phyloP scores from a whole-genome alignment of 345 rosid species.

The Salix brachista region DNA sequence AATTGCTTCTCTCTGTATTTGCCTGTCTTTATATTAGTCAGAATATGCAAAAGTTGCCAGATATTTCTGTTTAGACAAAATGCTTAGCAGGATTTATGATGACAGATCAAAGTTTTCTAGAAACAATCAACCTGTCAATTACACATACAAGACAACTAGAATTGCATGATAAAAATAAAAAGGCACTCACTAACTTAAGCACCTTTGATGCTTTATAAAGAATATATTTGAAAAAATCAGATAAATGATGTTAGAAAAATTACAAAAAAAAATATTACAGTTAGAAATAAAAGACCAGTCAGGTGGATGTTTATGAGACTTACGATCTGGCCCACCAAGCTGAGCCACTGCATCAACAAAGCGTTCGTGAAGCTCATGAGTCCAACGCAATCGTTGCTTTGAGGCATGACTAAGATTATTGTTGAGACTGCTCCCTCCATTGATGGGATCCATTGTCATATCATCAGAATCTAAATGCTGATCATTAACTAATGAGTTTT shows the following conservation, averaged over 20 bases:
- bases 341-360: slow-evolving; percentile 99
- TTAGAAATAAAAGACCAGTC: not conserved
- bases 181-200: not conserved
- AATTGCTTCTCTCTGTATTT: not conserved
- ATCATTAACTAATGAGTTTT: slow-evolving; percentile 48
- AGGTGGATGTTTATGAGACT: slow-evolving; percentile 33
- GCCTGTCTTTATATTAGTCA: not conserved
- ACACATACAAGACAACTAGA: not conserved
- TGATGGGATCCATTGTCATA: slow-evolving; percentile 64
- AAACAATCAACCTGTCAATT: not conserved
- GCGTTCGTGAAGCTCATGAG: slow-evolving; percentile 97
- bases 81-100: not conserved
- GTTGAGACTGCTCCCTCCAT: slow-evolving; percentile 55
- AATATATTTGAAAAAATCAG: not conserved
- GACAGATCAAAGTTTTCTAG: not conserved
- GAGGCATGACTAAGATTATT: slow-evolving; percentile 81
- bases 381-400: slow-evolving; percentile 96
- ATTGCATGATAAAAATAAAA: not conserved
- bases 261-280: not conserved
- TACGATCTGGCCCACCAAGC: slow-evolving; percentile 98
- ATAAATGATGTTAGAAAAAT: not conserved
- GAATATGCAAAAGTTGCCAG: not conserved
- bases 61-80: not conserved
- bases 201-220: not conserved
- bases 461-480: slow-evolving; percentile 45